Evolutionary conservation across 805 yeast species (phyloP).

Genomic region (Priceomyces medius): DNA sequence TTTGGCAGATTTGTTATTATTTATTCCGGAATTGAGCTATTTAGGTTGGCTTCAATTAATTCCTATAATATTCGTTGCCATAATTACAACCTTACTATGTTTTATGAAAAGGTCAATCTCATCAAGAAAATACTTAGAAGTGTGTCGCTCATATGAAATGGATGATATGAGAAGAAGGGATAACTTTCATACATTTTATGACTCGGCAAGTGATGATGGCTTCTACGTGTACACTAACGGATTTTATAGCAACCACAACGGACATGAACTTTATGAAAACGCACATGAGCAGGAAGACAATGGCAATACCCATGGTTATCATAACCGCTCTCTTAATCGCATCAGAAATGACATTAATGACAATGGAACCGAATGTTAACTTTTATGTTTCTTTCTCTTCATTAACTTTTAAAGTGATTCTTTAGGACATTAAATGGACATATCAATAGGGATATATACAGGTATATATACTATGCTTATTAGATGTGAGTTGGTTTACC

Average conservation of each 20-base stretch:
- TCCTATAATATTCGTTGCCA: slow-evolving; percentile 63
- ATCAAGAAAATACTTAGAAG: slow-evolving; percentile 44
- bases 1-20: slow-evolving; percentile 76
- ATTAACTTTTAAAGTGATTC: no score
- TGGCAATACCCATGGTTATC: background rate
- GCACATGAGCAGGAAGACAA: background rate
- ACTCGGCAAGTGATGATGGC: slow-evolving; percentile 42
- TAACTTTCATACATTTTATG: slow-evolving; percentile 17
- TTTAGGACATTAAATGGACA: no score
- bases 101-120: slow-evolving; percentile 67
- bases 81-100: slow-evolving; percentile 66
- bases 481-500: slow-evolving; percentile 1
- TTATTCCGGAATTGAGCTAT: slow-evolving; percentile 73
- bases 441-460: slow-evolving; percentile 5
- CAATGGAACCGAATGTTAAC: no score
- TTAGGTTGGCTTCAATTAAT: slow-evolving; percentile 82
- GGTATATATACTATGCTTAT: background rate
- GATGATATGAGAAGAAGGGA: slow-evolving; percentile 34
- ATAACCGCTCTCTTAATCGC: no score
- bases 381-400: no score
- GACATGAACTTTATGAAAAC: background rate
- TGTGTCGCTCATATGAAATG: slow-evolving; percentile 24
- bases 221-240: slow-evolving; percentile 44
- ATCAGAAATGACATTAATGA: no score
- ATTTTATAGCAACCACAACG: slow-evolving; percentile 28